phyloP scores from a whole-genome alignment of 2,329 filamentous ascomycete genomes.

The Venturia aucupariae region DNA sequence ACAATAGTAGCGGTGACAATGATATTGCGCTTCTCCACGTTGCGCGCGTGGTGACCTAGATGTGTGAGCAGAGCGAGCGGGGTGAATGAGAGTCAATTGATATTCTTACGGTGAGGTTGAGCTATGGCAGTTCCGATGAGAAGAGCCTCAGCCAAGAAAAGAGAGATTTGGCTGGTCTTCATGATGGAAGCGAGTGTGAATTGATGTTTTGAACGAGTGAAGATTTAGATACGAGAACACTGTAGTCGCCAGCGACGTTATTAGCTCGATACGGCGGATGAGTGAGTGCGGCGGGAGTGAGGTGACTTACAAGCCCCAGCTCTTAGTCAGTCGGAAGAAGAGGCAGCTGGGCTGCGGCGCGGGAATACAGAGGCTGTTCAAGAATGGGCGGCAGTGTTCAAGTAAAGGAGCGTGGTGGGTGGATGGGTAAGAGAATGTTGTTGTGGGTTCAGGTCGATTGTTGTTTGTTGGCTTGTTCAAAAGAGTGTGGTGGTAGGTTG shows the following conservation, averaged over 20 bases:
- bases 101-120: constrained; percentile 8
- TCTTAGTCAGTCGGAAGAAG: not conserved
- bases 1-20: not conserved
- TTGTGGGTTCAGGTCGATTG: not conserved
- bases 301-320: not conserved
- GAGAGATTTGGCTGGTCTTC: constrained; percentile 5
- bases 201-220: not conserved
- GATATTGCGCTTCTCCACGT: not conserved
- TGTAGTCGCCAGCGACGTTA: not conserved
- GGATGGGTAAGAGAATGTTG: not conserved
- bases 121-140: not conserved
- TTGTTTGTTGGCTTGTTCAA: not conserved
- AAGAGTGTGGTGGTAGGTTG: not conserved
- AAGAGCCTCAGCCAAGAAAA: constrained; percentile 3
- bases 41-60: constrained; percentile 6
- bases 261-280: not conserved
- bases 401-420: not conserved
- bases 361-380: not conserved
- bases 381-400: not conserved
- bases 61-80: not conserved
- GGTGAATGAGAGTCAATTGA: not conserved
- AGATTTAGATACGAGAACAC: not conserved
- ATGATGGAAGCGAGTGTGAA: not conserved
- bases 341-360: constrained; percentile 6
- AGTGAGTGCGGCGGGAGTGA: not conserved